Conservation (phyloP, 352 stramenopile species). For the Peronospora destructor region DNA sequence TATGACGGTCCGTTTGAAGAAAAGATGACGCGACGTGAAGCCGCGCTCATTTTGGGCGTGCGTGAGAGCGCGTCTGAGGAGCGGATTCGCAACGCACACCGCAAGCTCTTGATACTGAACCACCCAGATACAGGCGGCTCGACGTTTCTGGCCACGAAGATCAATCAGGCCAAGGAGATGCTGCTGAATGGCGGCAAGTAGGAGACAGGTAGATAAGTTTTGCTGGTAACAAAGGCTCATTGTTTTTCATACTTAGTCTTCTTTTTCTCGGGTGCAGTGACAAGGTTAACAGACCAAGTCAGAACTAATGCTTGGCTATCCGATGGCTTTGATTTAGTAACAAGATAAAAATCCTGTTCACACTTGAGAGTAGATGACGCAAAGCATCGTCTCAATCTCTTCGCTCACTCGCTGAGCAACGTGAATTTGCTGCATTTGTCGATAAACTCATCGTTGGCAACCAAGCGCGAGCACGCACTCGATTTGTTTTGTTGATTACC, state of each 20-base stretch:
- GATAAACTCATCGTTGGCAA: slow-evolving; percentile 49
- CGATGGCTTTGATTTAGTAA: slow-evolving; percentile 47
- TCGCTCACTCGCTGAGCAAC: slow-evolving; percentile 59
- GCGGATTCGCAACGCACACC: slow-evolving; percentile 97
- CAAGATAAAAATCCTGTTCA: slow-evolving; percentile 46
- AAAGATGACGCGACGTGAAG: slow-evolving; percentile 97
- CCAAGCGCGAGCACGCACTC: slow-evolving; percentile 25
- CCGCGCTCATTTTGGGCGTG: slow-evolving; percentile 98
- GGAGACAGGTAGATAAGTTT: slow-evolving; percentile 3
- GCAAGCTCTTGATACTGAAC: slow-evolving; percentile 97
- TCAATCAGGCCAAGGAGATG: slow-evolving; percentile 99
- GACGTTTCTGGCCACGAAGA: slow-evolving; percentile 97
- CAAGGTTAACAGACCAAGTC: too few species aligned
- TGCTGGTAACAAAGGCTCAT: slow-evolving; percentile 4
- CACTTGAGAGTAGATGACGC: slow-evolving; percentile 44
- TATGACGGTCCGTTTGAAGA: slow-evolving; percentile 98
- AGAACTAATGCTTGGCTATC: neutral
- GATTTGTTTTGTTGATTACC: neutral
- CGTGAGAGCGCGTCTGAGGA: slow-evolving; percentile 91
- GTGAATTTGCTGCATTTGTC: slow-evolving; percentile 58
- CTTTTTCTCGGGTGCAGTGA: neutral
- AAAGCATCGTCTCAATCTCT: slow-evolving; percentile 56
- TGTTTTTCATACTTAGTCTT: slow-evolving; percentile 3
- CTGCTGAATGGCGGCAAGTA: slow-evolving; percentile 77
- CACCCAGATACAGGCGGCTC: slow-evolving; percentile 98